Conservation (phyloP, 1,139 yeast species). For the Suhomyces terraborum region DNA sequence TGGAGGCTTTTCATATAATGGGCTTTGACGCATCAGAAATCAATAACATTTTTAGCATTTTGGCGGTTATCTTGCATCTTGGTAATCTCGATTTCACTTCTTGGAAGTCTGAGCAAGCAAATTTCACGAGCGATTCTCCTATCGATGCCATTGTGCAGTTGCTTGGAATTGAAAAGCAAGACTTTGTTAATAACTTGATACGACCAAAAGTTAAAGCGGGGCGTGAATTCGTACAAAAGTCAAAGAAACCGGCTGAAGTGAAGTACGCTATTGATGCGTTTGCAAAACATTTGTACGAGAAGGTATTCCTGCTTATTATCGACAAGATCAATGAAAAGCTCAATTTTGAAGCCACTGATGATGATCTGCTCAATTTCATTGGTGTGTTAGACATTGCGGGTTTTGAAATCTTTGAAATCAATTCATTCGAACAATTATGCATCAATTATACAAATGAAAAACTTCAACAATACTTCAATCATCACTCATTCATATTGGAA, state of each 20-base stretch:
- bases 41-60: slow-evolving; percentile 59
- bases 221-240: slow-evolving; percentile 77
- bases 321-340: slow-evolving; percentile 74
- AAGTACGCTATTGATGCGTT: slow-evolving; percentile 82
- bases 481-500: slow-evolving; percentile 94
- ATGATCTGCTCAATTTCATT: slow-evolving; percentile 55
- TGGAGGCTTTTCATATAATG: slow-evolving; percentile 70
- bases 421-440: slow-evolving; percentile 95
- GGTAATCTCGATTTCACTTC: slow-evolving; percentile 82
- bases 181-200: slow-evolving; percentile 59
- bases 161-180: slow-evolving; percentile 62
- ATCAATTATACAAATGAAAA: slow-evolving; percentile 96
- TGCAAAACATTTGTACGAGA: slow-evolving; percentile 84
- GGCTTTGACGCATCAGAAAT: slow-evolving; percentile 64
- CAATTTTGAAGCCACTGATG: slow-evolving; percentile 29
- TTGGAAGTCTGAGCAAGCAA: slow-evolving; percentile 79
- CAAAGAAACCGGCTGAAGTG: slow-evolving; percentile 80
- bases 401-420: slow-evolving; percentile 87
- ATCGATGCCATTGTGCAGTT: slow-evolving; percentile 57
- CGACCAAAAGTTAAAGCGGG: slow-evolving; percentile 93
- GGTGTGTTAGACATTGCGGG: slow-evolving; percentile 98
- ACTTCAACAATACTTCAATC: slow-evolving; percentile 95
- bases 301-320: slow-evolving; percentile 77
- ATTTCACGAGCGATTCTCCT: slow-evolving; percentile 58
- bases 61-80: slow-evolving; percentile 78